Base-by-base conservation (phyloP, 2,329 filamentous ascomycete genomes). In the Aureobasidium pullulans region DNA sequence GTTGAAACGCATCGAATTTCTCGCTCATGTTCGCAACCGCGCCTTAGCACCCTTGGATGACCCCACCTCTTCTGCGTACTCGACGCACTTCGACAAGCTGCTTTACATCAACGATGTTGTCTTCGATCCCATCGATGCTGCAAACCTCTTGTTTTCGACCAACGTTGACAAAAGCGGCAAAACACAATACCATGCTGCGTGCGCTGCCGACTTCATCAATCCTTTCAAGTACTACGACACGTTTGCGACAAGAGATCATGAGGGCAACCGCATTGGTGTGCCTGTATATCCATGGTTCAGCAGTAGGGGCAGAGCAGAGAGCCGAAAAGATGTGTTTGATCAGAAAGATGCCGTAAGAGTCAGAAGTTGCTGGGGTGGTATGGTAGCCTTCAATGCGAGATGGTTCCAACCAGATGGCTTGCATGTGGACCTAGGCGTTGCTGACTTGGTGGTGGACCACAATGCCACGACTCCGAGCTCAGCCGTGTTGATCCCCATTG, bases 291-390 rank as follows among this genome's bases (percentile, higher is more conserved):
- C 88, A 0, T 87, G 84, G 73, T 87, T 88, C 70, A 79, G 82
- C 4, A 72, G 69, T 47, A 75, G 73, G 1, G 81, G 81, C 1
- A 70, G 79, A 13, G 83, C 75, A 0, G 68, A 66, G n/a, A 77
- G 73, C 73, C 78, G 87, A 46, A 75, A 77, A 4, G 86, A 88
- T 68, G 84, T 90, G 16, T 70, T 88, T 1, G 75, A 74, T 0
- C 81, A 83, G 59, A 79, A 70, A 39, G 83, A 86, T 64, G 82
- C 86, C 0, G 87, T 91, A 1, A 80, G 84, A 8, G 87, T 90
- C 1, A 82, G 81, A 65, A 85, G 84, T 63, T 91, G 88, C 72
- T 91, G 88, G 88, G 86, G 87, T 56, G 88, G 88, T 23, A 90
- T 90, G 82, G 85, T 84, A 2, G 83, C 83, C 2, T 85, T 85